These are phyloP conservation scores for Melocanna baccifera DNA, from an alignment of 176 grass and related monocot species.

Conservation along the genomic window DNA sequence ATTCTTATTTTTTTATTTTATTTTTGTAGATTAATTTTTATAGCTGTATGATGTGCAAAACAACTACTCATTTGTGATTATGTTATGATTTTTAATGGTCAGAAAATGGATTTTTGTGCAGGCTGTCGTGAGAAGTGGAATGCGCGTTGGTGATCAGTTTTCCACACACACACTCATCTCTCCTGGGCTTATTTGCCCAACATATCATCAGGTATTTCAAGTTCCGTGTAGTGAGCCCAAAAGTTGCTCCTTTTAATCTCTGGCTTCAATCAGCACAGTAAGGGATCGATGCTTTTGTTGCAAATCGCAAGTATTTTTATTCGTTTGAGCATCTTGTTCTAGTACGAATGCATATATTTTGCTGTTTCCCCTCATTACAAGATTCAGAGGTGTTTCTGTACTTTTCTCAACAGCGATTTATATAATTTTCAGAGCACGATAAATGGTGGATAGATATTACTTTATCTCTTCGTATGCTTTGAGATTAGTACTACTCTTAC, in stretches of 20 bases:
- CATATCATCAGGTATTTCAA: slow-evolving; percentile 27
- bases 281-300: background rate
- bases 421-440: too few relatives aligned
- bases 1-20: background rate
- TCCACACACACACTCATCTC: slow-evolving; percentile 20
- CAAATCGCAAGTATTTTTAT: background rate
- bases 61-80: background rate
- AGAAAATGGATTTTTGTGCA: slow-evolving; percentile 38
- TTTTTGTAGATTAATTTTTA: slow-evolving; percentile 6
- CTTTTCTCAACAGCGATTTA: too few relatives aligned
- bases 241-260: background rate
- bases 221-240: background rate
- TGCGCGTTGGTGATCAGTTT: slow-evolving; percentile 37
- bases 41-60: slow-evolving; percentile 18
- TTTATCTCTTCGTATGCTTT: too few relatives aligned
- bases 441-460: too few relatives aligned
- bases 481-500: too few relatives aligned
- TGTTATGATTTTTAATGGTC: slow-evolving; percentile 18
- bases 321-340: slow-evolving; percentile 2
- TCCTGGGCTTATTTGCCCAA: slow-evolving; percentile 14
- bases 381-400: too few relatives aligned
- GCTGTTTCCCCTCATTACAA: background rate
- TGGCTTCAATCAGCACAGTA: background rate
- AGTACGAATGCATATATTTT: background rate
- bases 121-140: slow-evolving; percentile 39